Base-by-base conservation (phyloP, 208 protist genomes). In the Balamuthia mandrillaris region DNA sequence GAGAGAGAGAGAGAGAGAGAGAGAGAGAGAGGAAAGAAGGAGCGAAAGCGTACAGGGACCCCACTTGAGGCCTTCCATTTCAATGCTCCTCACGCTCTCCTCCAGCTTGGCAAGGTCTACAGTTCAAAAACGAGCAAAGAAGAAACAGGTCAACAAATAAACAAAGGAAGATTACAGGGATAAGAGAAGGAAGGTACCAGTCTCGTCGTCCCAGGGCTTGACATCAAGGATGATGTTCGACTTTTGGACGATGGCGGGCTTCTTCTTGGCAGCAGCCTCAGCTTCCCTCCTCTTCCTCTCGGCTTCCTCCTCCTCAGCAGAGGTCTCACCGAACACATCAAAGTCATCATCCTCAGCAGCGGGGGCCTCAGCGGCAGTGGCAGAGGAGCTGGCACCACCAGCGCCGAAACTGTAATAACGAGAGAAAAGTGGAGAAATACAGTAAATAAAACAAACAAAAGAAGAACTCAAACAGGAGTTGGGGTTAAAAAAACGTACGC, bases 151-250 rank as follows among this genome's bases (percentile, higher is more conserved):
- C 60, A 68, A 35, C 18, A 68, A 27, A 35, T 16, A 68, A 12
- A 10, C n/a, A 27, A n/a, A 27, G 31, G 12, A 10, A n/a, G 14
- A 45, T 88, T 56, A 56, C n/a, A n/a, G n/a, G n/a, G n/a, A n/a
- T n/a, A n/a, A n/a, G n/a, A n/a, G n/a, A n/a, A n/a, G n/a, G n/a
- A n/a, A n/a, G n/a, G n/a, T n/a, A n/a, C 49, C 94, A 58, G 95
- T 88, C 78, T 92, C 94, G 90, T 97, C 96, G 37, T 97, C 96
- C 95, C 95, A 97, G 45, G 95, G 94, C 92, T 98, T 98, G 84
- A 98, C 90, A 88, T 98, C 96, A 45, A 97, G 91, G 21, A 97
- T 89, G 78, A 98, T 70, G 56, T 49, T 81, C 37, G 88, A 91
- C 84, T 87, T 91, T 37, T 72, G 66, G 35, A 90, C 65, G 18